Percentiles rank a stretch among this genome's conserved stretches.
Evolutionary conservation across 441 rosid genomes (phyloP).

Genomic region (Brassica hybrid): DNA sequence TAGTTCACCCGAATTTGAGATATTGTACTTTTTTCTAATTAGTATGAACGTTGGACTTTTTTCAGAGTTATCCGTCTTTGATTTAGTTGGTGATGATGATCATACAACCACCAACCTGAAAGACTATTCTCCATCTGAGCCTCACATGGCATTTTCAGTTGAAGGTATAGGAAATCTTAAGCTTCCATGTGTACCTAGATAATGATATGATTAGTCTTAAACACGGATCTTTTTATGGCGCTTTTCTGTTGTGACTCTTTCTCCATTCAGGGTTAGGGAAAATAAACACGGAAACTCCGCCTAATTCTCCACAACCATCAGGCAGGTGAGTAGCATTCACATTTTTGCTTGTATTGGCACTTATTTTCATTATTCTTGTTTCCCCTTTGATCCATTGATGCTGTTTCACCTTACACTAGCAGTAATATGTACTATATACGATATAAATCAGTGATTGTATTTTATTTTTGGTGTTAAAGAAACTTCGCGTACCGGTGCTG

Average conservation of each 20-base stretch:
- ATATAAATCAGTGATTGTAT: slow-evolving; percentile 26
- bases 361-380: slow-evolving; percentile 7
- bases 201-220: slow-evolving; percentile 7
- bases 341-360: slow-evolving; percentile 1
- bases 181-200: background rate
- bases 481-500: slow-evolving; percentile 15
- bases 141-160: slow-evolving; percentile 86
- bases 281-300: slow-evolving; percentile 68
- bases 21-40: slow-evolving; percentile 2
- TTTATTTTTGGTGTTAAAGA: slow-evolving; percentile 25
- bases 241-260: slow-evolving; percentile 13
- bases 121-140: slow-evolving; percentile 54
- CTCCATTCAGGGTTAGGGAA: slow-evolving; percentile 70
- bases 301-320: slow-evolving; percentile 57
- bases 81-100: slow-evolving; percentile 77
- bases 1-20: slow-evolving; percentile 9
- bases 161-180: slow-evolving; percentile 58
- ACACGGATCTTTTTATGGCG: too few relatives aligned
- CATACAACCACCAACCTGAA: slow-evolving; percentile 48
- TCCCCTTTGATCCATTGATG: slow-evolving; percentile 2
- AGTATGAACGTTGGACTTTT: slow-evolving; percentile 26
- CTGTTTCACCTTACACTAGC: slow-evolving; percentile 9
- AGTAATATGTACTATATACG: slow-evolving; percentile 14
- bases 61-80: slow-evolving; percentile 71
- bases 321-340: slow-evolving; percentile 52